Base-by-base conservation (phyloP, 2,329 filamentous ascomycete species). In the Cladophialophora exuberans region DNA sequence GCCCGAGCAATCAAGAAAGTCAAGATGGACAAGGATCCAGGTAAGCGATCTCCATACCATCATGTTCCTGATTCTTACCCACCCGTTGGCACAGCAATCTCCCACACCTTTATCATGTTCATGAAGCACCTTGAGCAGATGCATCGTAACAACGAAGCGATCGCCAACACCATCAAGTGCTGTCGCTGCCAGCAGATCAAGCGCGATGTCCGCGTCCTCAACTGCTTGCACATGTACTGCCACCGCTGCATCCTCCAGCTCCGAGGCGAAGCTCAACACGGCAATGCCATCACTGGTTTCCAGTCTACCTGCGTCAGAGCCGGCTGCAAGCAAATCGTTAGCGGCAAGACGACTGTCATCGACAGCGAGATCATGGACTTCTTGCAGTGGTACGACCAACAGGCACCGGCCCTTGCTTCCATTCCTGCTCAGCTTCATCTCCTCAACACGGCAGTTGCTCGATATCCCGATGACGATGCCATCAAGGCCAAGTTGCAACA, bases 201-300 rank as follows among this genome's bases (percentile, higher is more conserved):
- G 35, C 55, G 51, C 2, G 55, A 61, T 25, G 43, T 46, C 28
- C 58, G 58, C 11, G 52, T 58, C 55, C 58, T 61, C 36, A 51
- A 39, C 44, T 61, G 58, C 41, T 25, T 55, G 25, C 58, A 60
- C 48, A 22, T 60, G 11, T 60, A 60, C 58, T 60, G 58, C 54
- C 58, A 60, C 39, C 49, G 50, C 17, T 60, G 58, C 31, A 49
- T 55, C 38, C 43, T 57, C 22, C 31, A 44, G 18, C 45, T 60
- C n/a, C 54, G 58, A 2, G 26, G 20, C 20, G 46, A 52, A 11
- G 58, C 58, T 17, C 30, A 43, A 13, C 46, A 42, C 15, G 58
- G 58, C 23, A 39, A 58, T 26, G 41, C 55, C 11, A 11, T 50
- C 9, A 47, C 30, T 2, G 58, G 58, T 6, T 61, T 61, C 45